Evolutionary conservation across 495 filamentous ascomycete genomes (phyloP).

Genomic region (Patellaria atrata): DNA sequence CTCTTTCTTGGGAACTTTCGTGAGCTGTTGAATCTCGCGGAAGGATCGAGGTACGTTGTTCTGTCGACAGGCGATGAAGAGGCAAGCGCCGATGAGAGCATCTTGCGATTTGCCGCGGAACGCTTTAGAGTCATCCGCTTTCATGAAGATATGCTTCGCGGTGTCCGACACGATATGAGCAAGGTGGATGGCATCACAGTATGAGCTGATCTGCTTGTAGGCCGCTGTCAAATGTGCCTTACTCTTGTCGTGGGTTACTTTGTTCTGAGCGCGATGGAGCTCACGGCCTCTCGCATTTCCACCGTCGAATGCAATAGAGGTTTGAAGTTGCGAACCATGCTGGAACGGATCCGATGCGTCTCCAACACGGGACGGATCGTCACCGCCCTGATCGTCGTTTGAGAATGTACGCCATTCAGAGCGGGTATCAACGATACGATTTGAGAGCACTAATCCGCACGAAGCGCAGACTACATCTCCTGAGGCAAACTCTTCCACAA

Average conservation of each 20-base stretch:
- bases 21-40: slow-evolving; percentile 79
- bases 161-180: slow-evolving; percentile 66
- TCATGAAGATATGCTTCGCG: slow-evolving; percentile 87
- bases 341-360: slow-evolving; percentile 76
- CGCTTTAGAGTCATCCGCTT: slow-evolving; percentile 76
- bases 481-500: slow-evolving; percentile 80
- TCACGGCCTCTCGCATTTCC: slow-evolving; percentile 56
- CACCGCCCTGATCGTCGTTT: slow-evolving; percentile 86
- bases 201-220: slow-evolving; percentile 77
- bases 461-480: slow-evolving; percentile 87
- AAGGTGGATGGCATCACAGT: slow-evolving; percentile 75
- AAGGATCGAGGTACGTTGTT: slow-evolving; percentile 77
- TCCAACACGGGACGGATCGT: slow-evolving; percentile 95
- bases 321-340: slow-evolving; percentile 86
- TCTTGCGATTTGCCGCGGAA: slow-evolving; percentile 95
- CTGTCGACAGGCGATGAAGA: slow-evolving; percentile 94
- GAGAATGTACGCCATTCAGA: slow-evolving; percentile 98
- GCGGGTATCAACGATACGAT: slow-evolving; percentile 83
- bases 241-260: slow-evolving; percentile 69
- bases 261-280: slow-evolving; percentile 75
- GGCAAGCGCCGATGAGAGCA: slow-evolving; percentile 84
- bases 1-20: slow-evolving; percentile 91
- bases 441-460: slow-evolving; percentile 82
- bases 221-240: slow-evolving; percentile 65
- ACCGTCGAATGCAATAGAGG: slow-evolving; percentile 65